Conservation (phyloP, 164 flowering plant genomes). For the Dillenia turbinata region DNA sequence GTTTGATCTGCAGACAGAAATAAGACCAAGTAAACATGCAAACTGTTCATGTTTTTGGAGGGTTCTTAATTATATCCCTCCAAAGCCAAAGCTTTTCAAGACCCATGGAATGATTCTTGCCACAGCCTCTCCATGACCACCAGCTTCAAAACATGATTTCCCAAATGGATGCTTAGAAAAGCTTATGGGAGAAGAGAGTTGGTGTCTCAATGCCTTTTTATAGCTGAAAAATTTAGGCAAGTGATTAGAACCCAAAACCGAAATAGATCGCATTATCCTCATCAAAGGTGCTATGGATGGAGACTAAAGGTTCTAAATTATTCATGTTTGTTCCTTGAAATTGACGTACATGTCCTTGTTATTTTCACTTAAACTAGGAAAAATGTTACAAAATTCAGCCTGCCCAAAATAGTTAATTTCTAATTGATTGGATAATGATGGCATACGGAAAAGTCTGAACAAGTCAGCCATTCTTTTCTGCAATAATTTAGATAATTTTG, state of each 20-base stretch:
- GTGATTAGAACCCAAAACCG: background rate
- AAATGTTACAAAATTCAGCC: too few relatives aligned
- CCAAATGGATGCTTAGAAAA: constrained; percentile 25
- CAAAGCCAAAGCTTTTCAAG: constrained; percentile 21
- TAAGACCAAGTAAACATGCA: background rate
- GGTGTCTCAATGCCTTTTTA: constrained; percentile 16
- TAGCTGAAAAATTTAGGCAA: constrained; percentile 22
- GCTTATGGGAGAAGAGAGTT: constrained; percentile 18
- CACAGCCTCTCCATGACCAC: constrained; percentile 16
- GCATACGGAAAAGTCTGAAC: too few relatives aligned
- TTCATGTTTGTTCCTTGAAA: too few relatives aligned
- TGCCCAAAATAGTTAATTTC: too few relatives aligned
- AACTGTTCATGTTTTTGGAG: constrained; percentile 5
- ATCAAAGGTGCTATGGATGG: too few relatives aligned
- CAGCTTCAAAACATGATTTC: constrained; percentile 6
- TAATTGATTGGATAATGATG: too few relatives aligned
- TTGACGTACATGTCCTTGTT: too few relatives aligned
- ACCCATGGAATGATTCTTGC: constrained; percentile 28
- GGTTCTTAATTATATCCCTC: constrained; percentile 10
- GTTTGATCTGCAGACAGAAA: too few relatives aligned
- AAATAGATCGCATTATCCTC: background rate
- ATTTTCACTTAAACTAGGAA: too few relatives aligned
- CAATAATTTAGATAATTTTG: background rate
- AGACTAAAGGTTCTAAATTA: too few relatives aligned
- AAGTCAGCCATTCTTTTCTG: background rate